Conservation (phyloP, 2,329 filamentous ascomycete genomes). For the Corniculantispora saksenae region DNA sequence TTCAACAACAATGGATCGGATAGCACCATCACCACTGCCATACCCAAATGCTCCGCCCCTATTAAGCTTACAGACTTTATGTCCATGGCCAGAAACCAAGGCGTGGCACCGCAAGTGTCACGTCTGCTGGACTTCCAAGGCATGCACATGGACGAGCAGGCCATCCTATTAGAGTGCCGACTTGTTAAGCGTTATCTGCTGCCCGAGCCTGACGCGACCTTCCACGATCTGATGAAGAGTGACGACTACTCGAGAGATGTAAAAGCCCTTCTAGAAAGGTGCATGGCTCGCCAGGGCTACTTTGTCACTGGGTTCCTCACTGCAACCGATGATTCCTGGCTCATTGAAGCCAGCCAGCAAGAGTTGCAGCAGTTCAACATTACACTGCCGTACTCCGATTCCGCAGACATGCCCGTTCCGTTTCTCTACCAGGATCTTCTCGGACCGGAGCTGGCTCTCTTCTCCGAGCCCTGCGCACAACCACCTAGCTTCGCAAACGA, state of each 20-base stretch:
- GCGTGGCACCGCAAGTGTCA: slow-evolving; percentile 5
- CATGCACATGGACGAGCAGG: slow-evolving; percentile 2
- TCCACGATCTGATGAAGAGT: slow-evolving; percentile 9
- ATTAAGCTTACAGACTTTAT: slow-evolving; percentile 9
- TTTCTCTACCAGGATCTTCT: slow-evolving; percentile 17
- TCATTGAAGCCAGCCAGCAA: slow-evolving; percentile 5
- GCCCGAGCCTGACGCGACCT: slow-evolving; percentile 1
- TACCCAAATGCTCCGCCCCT: slow-evolving; percentile 8
- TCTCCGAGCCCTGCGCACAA: slow-evolving; percentile 1
- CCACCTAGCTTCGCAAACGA: neutral
- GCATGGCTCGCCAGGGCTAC: slow-evolving; percentile 10
- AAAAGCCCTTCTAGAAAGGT: neutral
- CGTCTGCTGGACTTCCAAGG: neutral
- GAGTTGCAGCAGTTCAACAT: slow-evolving; percentile 14
- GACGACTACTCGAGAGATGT: slow-evolving; percentile 13
- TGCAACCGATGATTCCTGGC: slow-evolving; percentile 11
- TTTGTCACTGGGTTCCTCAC: slow-evolving; percentile 18
- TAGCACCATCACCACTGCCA: neutral
- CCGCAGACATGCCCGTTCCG: slow-evolving; percentile 1
- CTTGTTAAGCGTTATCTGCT: slow-evolving; percentile 15
- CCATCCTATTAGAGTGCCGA: slow-evolving; percentile 7
- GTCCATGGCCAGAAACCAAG: slow-evolving; percentile 9
- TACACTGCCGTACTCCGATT: neutral
- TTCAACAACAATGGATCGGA: neutral
- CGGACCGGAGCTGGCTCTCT: slow-evolving; percentile 3